A percentile compares a stretch with the other conserved stretches of the same genome.
Evolutionary conservation across 2,329 filamentous ascomycete species (phyloP).

Genomic region (Claviceps capensis): DNA sequence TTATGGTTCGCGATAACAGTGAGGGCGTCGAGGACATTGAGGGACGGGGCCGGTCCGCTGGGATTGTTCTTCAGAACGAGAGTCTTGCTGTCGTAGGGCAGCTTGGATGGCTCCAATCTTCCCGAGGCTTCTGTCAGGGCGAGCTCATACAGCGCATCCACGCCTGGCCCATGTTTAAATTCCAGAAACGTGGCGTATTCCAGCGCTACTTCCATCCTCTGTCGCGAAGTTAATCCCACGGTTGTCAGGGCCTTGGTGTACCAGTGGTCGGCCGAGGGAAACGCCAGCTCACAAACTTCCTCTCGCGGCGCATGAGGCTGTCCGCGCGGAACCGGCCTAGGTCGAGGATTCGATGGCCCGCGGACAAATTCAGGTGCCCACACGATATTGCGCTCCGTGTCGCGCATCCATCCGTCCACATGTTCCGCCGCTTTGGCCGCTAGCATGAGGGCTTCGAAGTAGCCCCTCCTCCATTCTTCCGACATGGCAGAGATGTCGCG

Average conservation of each 20-base stretch:
- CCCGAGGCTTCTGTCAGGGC: conserved; percentile 61
- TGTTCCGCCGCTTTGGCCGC: conserved; percentile 66
- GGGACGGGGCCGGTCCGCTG: conserved; percentile 39
- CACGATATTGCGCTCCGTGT: conserved; percentile 49
- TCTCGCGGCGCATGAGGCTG: conserved; percentile 52
- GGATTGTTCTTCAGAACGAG: conserved; percentile 45
- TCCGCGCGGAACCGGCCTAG: conserved; percentile 55
- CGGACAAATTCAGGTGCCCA: conserved; percentile 63
- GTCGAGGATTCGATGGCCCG: conserved; percentile 72
- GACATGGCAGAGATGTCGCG: conserved; percentile 62
- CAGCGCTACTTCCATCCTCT: conserved; percentile 69
- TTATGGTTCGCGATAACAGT: conserved; percentile 70
- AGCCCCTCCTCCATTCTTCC: conserved; percentile 75
- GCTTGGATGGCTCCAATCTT: conserved; percentile 28
- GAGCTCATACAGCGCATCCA: conserved; percentile 60
- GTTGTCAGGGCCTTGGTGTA: conserved; percentile 77
- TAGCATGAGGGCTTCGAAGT: conserved; percentile 70
- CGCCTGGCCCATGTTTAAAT: conserved; percentile 53
- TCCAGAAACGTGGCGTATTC: conserved; percentile 78
- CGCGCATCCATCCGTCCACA: conserved; percentile 64
- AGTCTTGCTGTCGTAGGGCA: conserved; percentile 44
- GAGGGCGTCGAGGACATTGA: conserved; percentile 61
- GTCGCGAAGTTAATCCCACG: conserved; percentile 61
- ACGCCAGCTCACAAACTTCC: conserved; percentile 60
- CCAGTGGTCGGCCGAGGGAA: conserved; percentile 56